Evolutionary conservation across 2,329 filamentous ascomycete species (phyloP), one percentile per base, ranked within the genome.

Genomic region (Pezicula radicicola): DNA sequence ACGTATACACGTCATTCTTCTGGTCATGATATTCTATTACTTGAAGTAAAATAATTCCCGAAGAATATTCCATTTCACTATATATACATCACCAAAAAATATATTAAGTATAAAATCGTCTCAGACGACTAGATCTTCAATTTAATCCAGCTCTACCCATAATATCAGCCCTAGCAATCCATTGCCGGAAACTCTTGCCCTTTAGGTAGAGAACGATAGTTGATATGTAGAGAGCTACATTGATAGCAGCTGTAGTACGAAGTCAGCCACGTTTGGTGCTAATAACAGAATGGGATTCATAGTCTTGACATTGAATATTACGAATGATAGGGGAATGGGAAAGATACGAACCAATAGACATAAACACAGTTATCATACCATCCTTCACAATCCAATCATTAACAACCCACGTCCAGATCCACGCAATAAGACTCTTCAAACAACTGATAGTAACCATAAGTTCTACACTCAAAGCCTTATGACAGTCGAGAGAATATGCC

Each of bases 391-490:
- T 52, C 52, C 52, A 60, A 46, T 60, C 58, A 48, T 60, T 60
- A 13, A 60, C 57, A 2, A 60, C 49, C 56, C 55, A 60, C 2
- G 58, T 59, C 55, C 63, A 66, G 6, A 63, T 63, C 64, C 63
- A 66, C 1, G 63, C 63, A 28, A 66, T 62, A 1, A 49, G 40
- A 18, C 55, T 59, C 35, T 66, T 63, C 8, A 66, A 42, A 28
- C 57, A 60, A 16, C 63, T 58, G 47, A 66, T 59, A 0, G 64
- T 63, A 7, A 66, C 63, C 63, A 66, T 66, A 2, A 63, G 45
- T 39, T 66, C 64, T 1, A 60, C 63, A 21, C 60, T 60, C 16
- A 62, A 52, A 56, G 58, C 46, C 27, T 62, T 57, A 46, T 66
- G 63, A 47, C 61, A 63, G 50, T 64, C 60, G 19, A 65, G 45